Conservation (phyloP, 2,329 filamentous ascomycete genomes). For the Colletotrichum sp. region DNA sequence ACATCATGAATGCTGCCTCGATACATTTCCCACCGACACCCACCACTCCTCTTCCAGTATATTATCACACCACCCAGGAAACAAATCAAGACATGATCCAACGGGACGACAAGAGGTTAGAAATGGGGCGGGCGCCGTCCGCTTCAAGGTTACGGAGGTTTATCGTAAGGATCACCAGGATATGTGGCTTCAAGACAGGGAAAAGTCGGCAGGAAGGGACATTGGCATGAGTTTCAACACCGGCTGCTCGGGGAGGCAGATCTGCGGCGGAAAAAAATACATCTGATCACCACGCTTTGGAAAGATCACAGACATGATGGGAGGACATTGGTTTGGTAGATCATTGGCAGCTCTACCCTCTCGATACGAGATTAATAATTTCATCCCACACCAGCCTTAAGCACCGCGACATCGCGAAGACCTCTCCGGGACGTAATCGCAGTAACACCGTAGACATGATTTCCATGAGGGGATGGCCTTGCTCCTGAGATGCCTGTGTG, state of each 20-base stretch:
- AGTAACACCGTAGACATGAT: not conserved
- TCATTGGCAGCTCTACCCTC: not conserved
- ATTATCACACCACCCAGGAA: not conserved
- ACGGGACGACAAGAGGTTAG: not conserved
- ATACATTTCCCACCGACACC: not conserved
- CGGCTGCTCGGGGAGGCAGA: not conserved
- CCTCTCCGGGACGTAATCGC: fast-evolving
- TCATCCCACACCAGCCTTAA: not conserved
- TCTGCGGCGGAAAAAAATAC: not conserved
- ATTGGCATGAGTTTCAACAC: not conserved
- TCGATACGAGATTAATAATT: slow-evolving; percentile 9
- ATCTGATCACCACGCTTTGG: slow-evolving; percentile 4
- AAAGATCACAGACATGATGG: slow-evolving; percentile 6
- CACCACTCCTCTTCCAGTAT: not conserved
- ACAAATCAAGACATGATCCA: not conserved
- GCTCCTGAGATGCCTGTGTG: not conserved
- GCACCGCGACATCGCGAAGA: not conserved
- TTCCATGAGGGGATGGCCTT: not conserved
- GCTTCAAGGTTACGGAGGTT: not conserved
- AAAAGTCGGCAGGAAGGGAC: not conserved
- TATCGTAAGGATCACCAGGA: not conserved
- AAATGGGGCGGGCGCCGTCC: not conserved
- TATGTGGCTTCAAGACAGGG: not conserved
- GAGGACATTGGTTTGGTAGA: slow-evolving; percentile 17
- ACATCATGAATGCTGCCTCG: not conserved